Conservation (phyloP, 495 filamentous ascomycete genomes). For the Stereocaulon alpinum region DNA sequence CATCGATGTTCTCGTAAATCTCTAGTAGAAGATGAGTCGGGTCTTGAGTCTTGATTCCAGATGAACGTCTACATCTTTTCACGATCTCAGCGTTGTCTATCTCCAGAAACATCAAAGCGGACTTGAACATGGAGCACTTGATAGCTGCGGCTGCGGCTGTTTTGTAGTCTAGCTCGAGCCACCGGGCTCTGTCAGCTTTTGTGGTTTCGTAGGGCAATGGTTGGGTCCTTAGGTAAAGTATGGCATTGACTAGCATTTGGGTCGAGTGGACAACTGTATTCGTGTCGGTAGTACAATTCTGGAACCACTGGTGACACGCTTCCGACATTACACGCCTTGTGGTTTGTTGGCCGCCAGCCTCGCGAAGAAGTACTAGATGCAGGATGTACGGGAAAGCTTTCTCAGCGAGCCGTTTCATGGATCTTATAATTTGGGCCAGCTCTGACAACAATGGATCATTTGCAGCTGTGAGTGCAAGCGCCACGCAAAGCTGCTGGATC, state of each 20-base stretch:
- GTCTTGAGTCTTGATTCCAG: constrained; percentile 44
- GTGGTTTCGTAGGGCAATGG: constrained; percentile 63
- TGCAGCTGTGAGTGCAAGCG: constrained; percentile 48
- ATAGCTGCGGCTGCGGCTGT: constrained; percentile 67
- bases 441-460: constrained; percentile 57
- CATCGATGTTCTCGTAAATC: constrained; percentile 84
- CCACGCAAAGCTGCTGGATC: constrained; percentile 52
- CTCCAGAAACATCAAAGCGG: constrained; percentile 74
- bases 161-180: constrained; percentile 75
- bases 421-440: constrained; percentile 49
- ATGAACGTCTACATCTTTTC: constrained; percentile 56
- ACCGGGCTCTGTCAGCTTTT: constrained; percentile 64
- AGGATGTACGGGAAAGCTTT: constrained; percentile 67
- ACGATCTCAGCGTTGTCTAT: constrained; percentile 47
- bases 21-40: constrained; percentile 59
- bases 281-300: constrained; percentile 14
- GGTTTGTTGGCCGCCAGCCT: constrained; percentile 22
- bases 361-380: constrained; percentile 58
- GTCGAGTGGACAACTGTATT: constrained; percentile 38
- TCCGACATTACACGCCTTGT: constrained; percentile 31
- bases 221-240: constrained; percentile 84
- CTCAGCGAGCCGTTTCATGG: constrained; percentile 56
- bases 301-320: constrained; percentile 12
- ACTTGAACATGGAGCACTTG: constrained; percentile 75
- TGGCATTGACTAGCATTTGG: constrained; percentile 58